These are phyloP conservation scores for Hypoxylon sp. DNA, from an alignment of 2,329 filamentous ascomycete genomes.

Conservation along the genomic window DNA sequence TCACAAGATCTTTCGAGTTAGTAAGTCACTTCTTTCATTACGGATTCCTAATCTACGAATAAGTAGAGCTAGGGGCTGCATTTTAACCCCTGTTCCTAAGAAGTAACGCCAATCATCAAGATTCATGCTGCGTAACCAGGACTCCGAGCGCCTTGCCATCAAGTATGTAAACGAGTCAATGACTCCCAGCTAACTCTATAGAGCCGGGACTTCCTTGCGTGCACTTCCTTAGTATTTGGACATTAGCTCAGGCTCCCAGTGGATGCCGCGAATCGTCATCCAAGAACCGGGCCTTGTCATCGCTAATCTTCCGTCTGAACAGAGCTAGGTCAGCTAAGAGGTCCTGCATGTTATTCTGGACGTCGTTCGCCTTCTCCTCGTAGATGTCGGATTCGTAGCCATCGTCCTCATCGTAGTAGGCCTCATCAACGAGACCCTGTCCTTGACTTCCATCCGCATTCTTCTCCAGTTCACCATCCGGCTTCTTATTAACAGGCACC, in stretches of 20 bases:
- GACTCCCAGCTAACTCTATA: background rate
- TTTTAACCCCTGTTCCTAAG: conserved; percentile 12
- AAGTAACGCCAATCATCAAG: background rate
- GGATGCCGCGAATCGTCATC: conserved; percentile 73
- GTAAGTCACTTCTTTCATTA: conserved; percentile 21
- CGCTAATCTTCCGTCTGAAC: conserved; percentile 88
- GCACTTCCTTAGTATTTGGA: conserved; percentile 43
- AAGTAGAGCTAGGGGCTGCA: conserved; percentile 1
- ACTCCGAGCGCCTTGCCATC: conserved; percentile 44
- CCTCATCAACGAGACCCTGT: conserved; percentile 64
- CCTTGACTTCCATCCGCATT: conserved; percentile 56
- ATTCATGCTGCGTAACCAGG: conserved; percentile 10
- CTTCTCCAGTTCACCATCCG: conserved; percentile 53
- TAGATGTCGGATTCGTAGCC: conserved; percentile 62
- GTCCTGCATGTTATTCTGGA: conserved; percentile 88
- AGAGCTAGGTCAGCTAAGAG: conserved; percentile 84
- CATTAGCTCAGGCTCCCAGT: conserved; percentile 62
- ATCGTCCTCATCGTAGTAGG: conserved; percentile 72
- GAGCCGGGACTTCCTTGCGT: background rate
- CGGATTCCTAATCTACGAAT: conserved; percentile 27
- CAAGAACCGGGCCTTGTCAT: conserved; percentile 81
- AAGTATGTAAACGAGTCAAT: background rate
- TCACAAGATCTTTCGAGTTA: background rate
- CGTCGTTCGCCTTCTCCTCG: conserved; percentile 71
- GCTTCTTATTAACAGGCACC: conserved; percentile 58